Percentiles rank a stretch among this genome's conserved stretches.
These are phyloP conservation scores for Botrytis tulipae DNA, from an alignment of 2,329 filamentous ascomycete species.

Conservation along the genomic window DNA sequence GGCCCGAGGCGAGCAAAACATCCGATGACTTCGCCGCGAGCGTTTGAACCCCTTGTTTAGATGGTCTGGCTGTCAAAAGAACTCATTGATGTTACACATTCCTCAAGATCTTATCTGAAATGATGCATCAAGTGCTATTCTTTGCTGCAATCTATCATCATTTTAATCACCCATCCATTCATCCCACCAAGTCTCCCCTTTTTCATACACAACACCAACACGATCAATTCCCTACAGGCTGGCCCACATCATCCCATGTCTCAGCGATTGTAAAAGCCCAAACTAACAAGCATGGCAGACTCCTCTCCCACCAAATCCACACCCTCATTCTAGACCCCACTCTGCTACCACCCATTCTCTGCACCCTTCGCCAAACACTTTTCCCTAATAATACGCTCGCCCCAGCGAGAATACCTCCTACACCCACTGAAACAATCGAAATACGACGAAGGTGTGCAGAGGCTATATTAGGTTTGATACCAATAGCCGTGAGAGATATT, in stretches of 20 bases:
- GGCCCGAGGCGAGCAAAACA: slow-evolving; percentile 2
- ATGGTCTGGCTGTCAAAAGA: slow-evolving; percentile 9
- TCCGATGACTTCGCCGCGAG: not conserved
- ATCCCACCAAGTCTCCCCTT: not conserved
- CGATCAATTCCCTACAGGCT: not conserved
- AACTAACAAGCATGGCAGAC: slow-evolving; percentile 28
- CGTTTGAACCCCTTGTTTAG: slow-evolving; percentile 1
- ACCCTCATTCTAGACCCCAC: slow-evolving; percentile 60
- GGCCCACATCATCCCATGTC: not conserved
- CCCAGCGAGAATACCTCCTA: slow-evolving; percentile 59
- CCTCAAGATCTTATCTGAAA: not conserved
- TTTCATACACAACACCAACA: not conserved
- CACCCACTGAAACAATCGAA: slow-evolving; percentile 56
- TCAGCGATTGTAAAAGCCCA: not conserved
- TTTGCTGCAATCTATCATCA: not conserved
- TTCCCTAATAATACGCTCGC: slow-evolving; percentile 84
- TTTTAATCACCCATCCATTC: not conserved
- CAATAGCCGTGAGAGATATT: slow-evolving; percentile 38
- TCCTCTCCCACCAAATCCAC: slow-evolving; percentile 56
- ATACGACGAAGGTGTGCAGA: slow-evolving; percentile 67
- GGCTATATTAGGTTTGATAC: slow-evolving; percentile 50
- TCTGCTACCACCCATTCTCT: slow-evolving; percentile 64
- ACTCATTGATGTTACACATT: not conserved
- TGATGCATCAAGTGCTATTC: not conserved
- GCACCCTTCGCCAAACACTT: slow-evolving; percentile 70